A percentile compares a stretch with the other conserved stretches of the same genome.
phyloP scores from a whole-genome alignment of 495 filamentous ascomycete species.

The Trichoderma virens region DNA sequence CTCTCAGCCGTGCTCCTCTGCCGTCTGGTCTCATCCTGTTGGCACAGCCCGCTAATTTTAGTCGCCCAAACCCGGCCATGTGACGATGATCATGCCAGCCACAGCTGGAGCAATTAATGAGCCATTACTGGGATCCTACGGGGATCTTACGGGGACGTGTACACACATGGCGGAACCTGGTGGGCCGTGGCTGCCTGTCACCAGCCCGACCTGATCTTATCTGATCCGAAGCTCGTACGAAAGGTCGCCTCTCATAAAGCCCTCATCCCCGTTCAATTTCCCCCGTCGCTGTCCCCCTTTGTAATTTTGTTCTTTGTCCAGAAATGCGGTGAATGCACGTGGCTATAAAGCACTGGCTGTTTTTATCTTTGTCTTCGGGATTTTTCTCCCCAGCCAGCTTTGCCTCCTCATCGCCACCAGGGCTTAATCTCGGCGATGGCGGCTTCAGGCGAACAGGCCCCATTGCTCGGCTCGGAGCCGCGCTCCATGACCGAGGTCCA shows the following conservation, averaged over 20 bases:
- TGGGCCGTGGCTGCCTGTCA: slow-evolving; percentile 6
- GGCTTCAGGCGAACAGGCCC: slow-evolving; percentile 1
- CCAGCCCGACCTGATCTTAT: slow-evolving; percentile 2
- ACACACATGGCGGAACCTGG: neutral
- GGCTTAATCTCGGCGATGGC: neutral
- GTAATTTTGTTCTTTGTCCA: too few relatives aligned
- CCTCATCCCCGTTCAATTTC: neutral
- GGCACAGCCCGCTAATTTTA: neutral
- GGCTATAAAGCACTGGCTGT: neutral
- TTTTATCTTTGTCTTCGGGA: neutral
- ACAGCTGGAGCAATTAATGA: neutral
- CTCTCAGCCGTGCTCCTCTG: neutral
- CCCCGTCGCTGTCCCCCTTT: too few relatives aligned
- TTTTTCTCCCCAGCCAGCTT: neutral
- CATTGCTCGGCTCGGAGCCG: slow-evolving; percentile 1
- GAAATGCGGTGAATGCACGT: too few relatives aligned
- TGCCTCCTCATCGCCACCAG: neutral
- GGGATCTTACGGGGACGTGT: too few relatives aligned
- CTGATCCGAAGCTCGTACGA: slow-evolving; percentile 2
- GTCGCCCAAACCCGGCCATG: slow-evolving; percentile 1
- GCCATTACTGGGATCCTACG: neutral
- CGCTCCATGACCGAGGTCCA: neutral
- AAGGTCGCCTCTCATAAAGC: neutral
- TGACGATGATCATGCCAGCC: slow-evolving; percentile 5
- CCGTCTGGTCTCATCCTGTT: neutral